Evolutionary conservation across 2,329 filamentous ascomycete genomes (phyloP), one percentile per base, ranked within the genome.

Genomic region (Hymenoscyphus occultus): DNA sequence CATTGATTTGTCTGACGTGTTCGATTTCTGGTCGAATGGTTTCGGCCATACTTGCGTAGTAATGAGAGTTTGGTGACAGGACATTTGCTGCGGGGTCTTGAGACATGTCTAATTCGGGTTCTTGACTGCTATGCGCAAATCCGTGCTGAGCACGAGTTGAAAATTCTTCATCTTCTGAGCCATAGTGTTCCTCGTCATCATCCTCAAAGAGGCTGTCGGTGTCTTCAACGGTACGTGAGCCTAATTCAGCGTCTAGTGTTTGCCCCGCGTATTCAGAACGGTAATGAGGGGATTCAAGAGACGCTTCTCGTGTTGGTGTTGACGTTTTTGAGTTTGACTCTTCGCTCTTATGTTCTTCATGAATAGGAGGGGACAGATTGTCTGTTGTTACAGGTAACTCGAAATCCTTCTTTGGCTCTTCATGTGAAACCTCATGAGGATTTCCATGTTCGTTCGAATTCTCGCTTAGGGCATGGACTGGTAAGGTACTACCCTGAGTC

Each of bases 31-130:
- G 62, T 32, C 61, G 59, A 22, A 70, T 64, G 7, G 64, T 60
- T n/a, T 67, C 60, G 13, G 69, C 65, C 16, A 70, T 39, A 14
- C 62, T 66, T 2, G 64, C 63, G 45, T 67, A 67, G 3, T 67
- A 35, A 35, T 64, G 61, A 4, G 67, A 61, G 28, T 59, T 59
- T 59, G 63, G 58, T 3, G 62, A 12, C 5, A 14, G 42, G 1
- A 48, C 32, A 2, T 35, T 6, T 2, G 35, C 22, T 2, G 56
- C n/a, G 0, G 7, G 16, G 3, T 12, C 39, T 40, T 42, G 22
- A 54, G 12, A 6, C 35, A 39, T 45, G 5, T 40, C 19, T 13
- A 28, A 22, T 35, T 35, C 28, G 19, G n/a, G 39, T 16, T 39
- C 16, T 59, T 40, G 39, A 16, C 31, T 16, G 35, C 28, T 51